Base-by-base conservation (phyloP, 73 alveolate genomes). In the Paramecium tetraurelia region DNA sequence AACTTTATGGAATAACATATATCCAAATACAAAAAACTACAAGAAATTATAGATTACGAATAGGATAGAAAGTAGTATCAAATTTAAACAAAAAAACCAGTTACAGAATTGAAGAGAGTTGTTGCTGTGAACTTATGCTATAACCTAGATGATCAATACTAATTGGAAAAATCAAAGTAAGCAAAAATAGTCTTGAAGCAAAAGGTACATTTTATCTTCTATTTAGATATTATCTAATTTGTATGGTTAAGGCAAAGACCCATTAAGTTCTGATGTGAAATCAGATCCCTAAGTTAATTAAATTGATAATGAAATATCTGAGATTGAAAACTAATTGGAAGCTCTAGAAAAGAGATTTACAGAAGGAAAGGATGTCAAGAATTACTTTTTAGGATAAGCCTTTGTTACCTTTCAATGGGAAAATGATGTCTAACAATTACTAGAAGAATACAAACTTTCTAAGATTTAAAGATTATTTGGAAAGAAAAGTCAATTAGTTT, bases 371-470 rank as follows among this genome's bases (percentile, higher is more conserved):
- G 92, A 43, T n/a, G 58, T 24, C 35, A 70, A 70, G 35, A 63
- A 80, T n/a, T 38, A 22, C 59, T 93, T 40, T 36, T 50, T 86
- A 21, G 94, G 94, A 9, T 18, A 76, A 20, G 96, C 96, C 3
- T 93, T 93, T 36, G 92, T 93, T 7, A 75, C 92, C 3, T 72
- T 86, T 24, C 50, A 63, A 35, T 50, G 92, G 84, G 93, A 92
- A 40, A 40, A 70, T 31, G 92, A 92, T 57, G 95, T 90, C 14
- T 43, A 40, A 12, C 12, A 14, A 0, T 29, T 58, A 3, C 20
- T 92, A 46, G 76, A 86, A 38, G 27, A 27, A 70, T 29, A 43
- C 57, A 40, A 50, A 59, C 40, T 31, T 7, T 29, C 57, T 0
- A 22, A 38, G 3, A 4, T 72, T 16, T 4, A 76, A 41, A 36